Evolutionary conservation across 257 asterid species (phyloP).

Genomic region (Petrea volubilis): DNA sequence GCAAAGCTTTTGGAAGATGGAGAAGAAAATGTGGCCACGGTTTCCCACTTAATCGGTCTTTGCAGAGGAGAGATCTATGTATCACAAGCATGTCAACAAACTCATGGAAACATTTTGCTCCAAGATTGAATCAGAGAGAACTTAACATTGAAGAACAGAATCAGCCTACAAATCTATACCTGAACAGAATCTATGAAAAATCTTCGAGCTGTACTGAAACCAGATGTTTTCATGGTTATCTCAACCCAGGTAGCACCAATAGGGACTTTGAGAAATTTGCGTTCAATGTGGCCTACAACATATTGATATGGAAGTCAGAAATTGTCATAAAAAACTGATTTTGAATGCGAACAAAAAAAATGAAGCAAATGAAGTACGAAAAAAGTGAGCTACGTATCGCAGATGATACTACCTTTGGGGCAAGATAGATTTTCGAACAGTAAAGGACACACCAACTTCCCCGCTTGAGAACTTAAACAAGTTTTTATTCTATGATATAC

Average conservation of each 20-base stretch:
- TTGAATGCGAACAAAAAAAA: conserved; percentile 9
- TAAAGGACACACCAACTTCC: conserved; percentile 6
- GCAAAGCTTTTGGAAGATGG: conserved; percentile 91
- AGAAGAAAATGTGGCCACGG: conserved; percentile 76
- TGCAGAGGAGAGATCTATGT: conserved; percentile 76
- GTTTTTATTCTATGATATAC: not conserved
- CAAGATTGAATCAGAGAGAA: conserved; percentile 19
- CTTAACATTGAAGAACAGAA: conserved; percentile 12
- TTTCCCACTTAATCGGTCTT: conserved; percentile 96
- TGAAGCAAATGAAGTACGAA: conserved; percentile 6
- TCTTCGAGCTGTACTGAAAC: conserved; percentile 84
- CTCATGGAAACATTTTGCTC: conserved; percentile 15
- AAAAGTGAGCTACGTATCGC: not conserved
- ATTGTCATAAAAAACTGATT: not conserved
- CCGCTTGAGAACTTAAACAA: conserved; percentile 3
- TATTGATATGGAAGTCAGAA: conserved; percentile 24
- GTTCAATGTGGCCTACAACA: conserved; percentile 75
- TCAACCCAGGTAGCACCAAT: conserved; percentile 96
- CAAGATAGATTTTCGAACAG: conserved; percentile 9
- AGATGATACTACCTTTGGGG: not conserved
- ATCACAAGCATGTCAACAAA: conserved; percentile 37
- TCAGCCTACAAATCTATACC: conserved; percentile 43
- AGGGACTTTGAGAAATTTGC: conserved; percentile 90
- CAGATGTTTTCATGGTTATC: conserved; percentile 80
- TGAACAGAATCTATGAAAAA: conserved; percentile 85